These are phyloP conservation scores for Colletotrichum liriopes DNA, from an alignment of 2,329 filamentous ascomycete genomes.

Conservation along the genomic window DNA sequence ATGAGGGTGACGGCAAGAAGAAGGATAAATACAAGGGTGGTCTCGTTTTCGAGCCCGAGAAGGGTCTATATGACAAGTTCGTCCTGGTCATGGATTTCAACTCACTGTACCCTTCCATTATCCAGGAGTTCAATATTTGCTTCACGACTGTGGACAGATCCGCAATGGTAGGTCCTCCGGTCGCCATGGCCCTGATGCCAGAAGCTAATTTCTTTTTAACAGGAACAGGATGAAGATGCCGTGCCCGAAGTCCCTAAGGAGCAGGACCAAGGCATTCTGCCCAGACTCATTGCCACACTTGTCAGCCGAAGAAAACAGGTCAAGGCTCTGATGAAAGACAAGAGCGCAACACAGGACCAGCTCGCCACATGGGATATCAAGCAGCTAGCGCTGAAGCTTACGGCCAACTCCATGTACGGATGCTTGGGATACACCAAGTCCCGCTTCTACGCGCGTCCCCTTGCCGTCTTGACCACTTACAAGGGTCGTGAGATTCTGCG, in stretches of 20 bases:
- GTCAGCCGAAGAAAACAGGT: constrained; percentile 92
- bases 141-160: constrained; percentile 95
- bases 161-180: constrained; percentile 70
- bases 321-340: constrained; percentile 97
- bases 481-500: constrained; percentile 98
- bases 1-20: constrained; percentile 88
- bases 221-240: constrained; percentile 82
- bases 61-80: constrained; percentile 97
- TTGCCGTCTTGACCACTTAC: constrained; percentile 95
- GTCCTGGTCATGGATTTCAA: constrained; percentile 99
- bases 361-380: constrained; percentile 98
- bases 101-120: constrained; percentile 97
- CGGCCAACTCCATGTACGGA: constrained; percentile 99
- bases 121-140: constrained; percentile 99
- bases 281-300: constrained; percentile 90
- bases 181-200: neutral
- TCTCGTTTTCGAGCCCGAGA: constrained; percentile 97
- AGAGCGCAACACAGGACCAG: constrained; percentile 86
- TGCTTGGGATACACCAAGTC: constrained; percentile 98
- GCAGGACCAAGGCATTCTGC: constrained; percentile 87
- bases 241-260: constrained; percentile 89
- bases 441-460: constrained; percentile 94
- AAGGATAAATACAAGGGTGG: constrained; percentile 99
- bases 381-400: constrained; percentile 95
- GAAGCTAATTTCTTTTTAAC: constrained; percentile 49